Base-by-base conservation (phyloP, 2,329 filamentous ascomycete genomes). In the Pseudophaeomoniella oleicola region DNA sequence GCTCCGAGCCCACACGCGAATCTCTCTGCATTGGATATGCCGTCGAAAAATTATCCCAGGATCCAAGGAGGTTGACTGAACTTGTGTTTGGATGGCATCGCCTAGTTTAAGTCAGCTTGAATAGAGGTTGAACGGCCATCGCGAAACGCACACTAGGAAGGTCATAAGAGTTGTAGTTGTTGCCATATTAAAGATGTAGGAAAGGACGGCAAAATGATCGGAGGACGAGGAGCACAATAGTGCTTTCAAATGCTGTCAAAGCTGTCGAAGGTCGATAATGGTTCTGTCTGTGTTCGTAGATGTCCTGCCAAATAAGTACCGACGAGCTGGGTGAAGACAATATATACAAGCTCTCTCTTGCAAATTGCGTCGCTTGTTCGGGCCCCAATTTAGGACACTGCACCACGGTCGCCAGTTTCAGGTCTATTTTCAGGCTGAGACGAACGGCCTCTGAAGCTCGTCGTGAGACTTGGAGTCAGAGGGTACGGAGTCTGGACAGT, bases 11-110 rank as follows among this genome's bases (percentile, higher is more conserved):
- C 47, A 81, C 75, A 53, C 81, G 75, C 44, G 62, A 63, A 60
- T 96, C 88, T 48, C 77, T 74, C 55, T 88, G 75, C 77, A 96
- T 86, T 32, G 65, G 66, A 64, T 94, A 88, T 35, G 75, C 66
- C 51, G 71, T 75, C 42, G 70, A 67, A 60, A 94, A 94, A 63
- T 94, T 94, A 63, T 94, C 87, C 88, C 88, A 96, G 44, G 86
- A 94, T 43, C 88, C 88, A 48, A 90, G 69, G 32, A 94, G 70
- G 52, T 82, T 76, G 46, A 94, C 82, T 32, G 78, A 79, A 44
- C 56, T 47, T 34, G 60, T 54, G 29, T 57, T 51, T 19, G 59
- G 55, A 34, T 55, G 53, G 41, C 59, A 59, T 31, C 49, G 49
- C 40, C 52, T 56, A 41, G 16, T 12, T 15, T 22, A 36, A 12